Conservation (phyloP, 805 yeast genomes). For the Hanseniaspora opuntiae region DNA sequence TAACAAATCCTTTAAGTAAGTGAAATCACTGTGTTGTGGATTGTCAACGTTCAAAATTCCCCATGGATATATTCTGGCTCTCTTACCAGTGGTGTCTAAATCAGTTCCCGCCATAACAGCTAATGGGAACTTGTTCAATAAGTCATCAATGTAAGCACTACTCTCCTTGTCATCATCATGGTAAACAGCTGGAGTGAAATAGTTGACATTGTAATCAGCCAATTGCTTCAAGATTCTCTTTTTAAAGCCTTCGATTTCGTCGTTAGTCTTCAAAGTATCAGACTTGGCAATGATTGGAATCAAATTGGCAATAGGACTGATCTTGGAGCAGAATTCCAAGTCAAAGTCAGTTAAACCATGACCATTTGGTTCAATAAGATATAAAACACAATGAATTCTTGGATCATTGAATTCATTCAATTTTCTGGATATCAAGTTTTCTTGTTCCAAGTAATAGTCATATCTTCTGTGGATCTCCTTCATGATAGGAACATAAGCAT, state of each 20-base stretch:
- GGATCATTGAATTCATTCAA: slow-evolving; percentile 45
- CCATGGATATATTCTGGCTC: slow-evolving; percentile 96
- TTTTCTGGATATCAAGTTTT: slow-evolving; percentile 67
- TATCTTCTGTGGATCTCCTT: slow-evolving; percentile 78
- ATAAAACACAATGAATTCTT: slow-evolving; percentile 84
- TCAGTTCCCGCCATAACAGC: slow-evolving; percentile 86
- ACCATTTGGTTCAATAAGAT: slow-evolving; percentile 94
- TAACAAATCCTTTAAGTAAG: slow-evolving; percentile 73
- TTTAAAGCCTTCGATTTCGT: slow-evolving; percentile 68
- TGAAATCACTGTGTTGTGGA: slow-evolving; percentile 84
- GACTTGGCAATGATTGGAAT: slow-evolving; percentile 92
- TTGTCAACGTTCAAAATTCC: slow-evolving; percentile 92
- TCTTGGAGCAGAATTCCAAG: slow-evolving; percentile 70
- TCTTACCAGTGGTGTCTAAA: slow-evolving; percentile 59
- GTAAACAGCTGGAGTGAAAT: slow-evolving; percentile 65
- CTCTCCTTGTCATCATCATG: slow-evolving; percentile 76
- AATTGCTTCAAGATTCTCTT: slow-evolving; percentile 66
- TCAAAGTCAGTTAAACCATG: slow-evolving; percentile 83
- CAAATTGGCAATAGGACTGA: slow-evolving; percentile 82
- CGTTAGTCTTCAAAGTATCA: slow-evolving; percentile 71
- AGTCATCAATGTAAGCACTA: slow-evolving; percentile 45
- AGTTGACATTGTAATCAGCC: slow-evolving; percentile 53
- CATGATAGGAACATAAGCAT: slow-evolving; percentile 80
- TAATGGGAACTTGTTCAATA: slow-evolving; percentile 68
- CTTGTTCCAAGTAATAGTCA: slow-evolving; percentile 79